Conservation (phyloP, 129 eudicot species). For the Escallonia rubra region DNA sequence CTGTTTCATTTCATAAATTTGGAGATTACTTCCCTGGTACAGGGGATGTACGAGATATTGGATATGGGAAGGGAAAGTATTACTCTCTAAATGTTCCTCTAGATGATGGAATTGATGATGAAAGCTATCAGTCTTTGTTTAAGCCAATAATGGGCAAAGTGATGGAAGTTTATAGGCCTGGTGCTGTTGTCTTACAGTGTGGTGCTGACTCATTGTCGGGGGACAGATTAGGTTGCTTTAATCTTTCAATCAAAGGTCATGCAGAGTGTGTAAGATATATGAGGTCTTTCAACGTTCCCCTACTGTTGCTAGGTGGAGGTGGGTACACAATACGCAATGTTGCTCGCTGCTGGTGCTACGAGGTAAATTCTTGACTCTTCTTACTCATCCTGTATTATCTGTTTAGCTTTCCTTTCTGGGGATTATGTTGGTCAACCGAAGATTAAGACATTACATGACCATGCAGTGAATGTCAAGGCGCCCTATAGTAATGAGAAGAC, state of each 20-base stretch:
- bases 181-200: constrained; percentile 94
- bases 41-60: constrained; percentile 84
- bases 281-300: constrained; percentile 97
- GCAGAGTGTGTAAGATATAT: constrained; percentile 92
- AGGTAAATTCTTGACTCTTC: constrained; percentile 37
- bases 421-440: not conserved
- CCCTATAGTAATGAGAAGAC: not conserved
- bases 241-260: constrained; percentile 90
- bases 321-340: constrained; percentile 96
- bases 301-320: constrained; percentile 89
- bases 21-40: constrained; percentile 99
- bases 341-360: constrained; percentile 99
- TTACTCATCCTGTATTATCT: not conserved
- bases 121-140: constrained; percentile 77
- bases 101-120: constrained; percentile 96
- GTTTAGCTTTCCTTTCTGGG: not conserved
- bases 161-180: constrained; percentile 92
- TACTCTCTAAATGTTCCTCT: constrained; percentile 91
- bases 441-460: not conserved
- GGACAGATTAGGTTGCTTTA: constrained; percentile 93
- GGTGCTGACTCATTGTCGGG: constrained; percentile 97
- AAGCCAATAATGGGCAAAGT: constrained; percentile 93
- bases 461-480: not conserved
- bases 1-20: constrained; percentile 92
- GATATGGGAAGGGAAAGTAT: constrained; percentile 71